A percentile compares a stretch with the other conserved stretches of the same genome.
These are phyloP conservation scores for Silene latifolia DNA, from an alignment of 148 eudicot genomes.

Conservation along the genomic window DNA sequence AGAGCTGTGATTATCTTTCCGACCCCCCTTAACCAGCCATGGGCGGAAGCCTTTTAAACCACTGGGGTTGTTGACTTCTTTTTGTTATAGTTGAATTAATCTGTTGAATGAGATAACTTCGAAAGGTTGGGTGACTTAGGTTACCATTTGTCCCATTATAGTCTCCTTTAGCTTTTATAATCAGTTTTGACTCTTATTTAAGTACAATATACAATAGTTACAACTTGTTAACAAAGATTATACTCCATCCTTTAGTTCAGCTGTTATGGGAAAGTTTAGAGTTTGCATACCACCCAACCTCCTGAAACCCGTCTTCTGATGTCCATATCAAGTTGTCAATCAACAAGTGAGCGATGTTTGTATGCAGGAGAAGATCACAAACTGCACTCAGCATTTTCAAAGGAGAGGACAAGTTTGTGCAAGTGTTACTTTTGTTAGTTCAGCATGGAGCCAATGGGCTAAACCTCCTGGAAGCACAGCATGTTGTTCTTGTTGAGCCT, in stretches of 20 bases:
- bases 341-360: neutral
- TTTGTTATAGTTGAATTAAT: too few relatives aligned
- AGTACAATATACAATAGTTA: too few relatives aligned
- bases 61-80: too few relatives aligned
- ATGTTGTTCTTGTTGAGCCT: slow-evolving; percentile 93
- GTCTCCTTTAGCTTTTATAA: too few relatives aligned
- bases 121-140: too few relatives aligned
- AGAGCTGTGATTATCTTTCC: too few relatives aligned
- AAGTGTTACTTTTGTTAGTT: slow-evolving; percentile 70
- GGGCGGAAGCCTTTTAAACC: too few relatives aligned
- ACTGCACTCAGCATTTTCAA: slow-evolving; percentile 68
- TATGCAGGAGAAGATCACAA: slow-evolving; percentile 64
- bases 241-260: neutral
- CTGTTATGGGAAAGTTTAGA: neutral
- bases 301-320: neutral
- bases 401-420: slow-evolving; percentile 51
- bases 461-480: slow-evolving; percentile 94
- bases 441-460: slow-evolving; percentile 97
- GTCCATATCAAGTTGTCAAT: neutral
- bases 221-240: too few relatives aligned
- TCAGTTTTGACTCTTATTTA: too few relatives aligned
- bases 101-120: too few relatives aligned
- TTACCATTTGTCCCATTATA: too few relatives aligned
- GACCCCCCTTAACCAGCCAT: too few relatives aligned
- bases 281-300: neutral